phyloP scores from a whole-genome alignment of 768 basidiomycete genomes.

The Collybiopsis luxurians region DNA sequence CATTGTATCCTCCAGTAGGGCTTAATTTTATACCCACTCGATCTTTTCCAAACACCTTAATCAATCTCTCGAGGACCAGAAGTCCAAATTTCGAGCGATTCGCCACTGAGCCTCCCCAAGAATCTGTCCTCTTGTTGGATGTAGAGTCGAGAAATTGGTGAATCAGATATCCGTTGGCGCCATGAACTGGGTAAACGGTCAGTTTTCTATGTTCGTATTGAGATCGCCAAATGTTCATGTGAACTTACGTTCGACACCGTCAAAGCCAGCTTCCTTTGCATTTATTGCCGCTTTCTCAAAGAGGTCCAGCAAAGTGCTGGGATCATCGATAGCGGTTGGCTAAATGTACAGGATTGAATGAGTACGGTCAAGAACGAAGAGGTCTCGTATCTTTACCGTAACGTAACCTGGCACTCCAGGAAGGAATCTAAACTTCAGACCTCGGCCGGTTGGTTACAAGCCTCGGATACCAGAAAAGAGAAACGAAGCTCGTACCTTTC shows the following conservation, averaged over 20 bases:
- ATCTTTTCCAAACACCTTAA: conserved; percentile 32
- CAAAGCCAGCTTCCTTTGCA: conserved; percentile 35
- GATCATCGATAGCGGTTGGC: conserved; percentile 28
- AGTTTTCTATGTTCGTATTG: too few relatives aligned
- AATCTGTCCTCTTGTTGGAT: conserved; percentile 36
- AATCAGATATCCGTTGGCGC: conserved; percentile 30
- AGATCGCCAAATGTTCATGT: background rate
- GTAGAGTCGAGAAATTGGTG: conserved; percentile 34
- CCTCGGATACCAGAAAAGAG: too few relatives aligned
- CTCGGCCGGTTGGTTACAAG: too few relatives aligned
- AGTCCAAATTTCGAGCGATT: conserved; percentile 39
- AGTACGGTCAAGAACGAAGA: background rate
- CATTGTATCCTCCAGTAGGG: conserved; percentile 33
- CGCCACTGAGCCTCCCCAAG: conserved; percentile 42
- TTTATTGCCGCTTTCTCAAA: conserved; percentile 29
- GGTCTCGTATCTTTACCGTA: conserved; percentile 13
- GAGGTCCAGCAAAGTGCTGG: conserved; percentile 21
- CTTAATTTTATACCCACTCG: conserved; percentile 30
- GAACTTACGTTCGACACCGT: conserved; percentile 31
- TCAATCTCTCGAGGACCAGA: conserved; percentile 30
- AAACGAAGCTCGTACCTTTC: conserved; percentile 12
- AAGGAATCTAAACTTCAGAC: conserved; percentile 17
- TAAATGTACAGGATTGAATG: background rate
- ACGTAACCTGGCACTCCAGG: conserved; percentile 24
- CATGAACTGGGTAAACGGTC: conserved; percentile 19